phyloP scores from a whole-genome alignment of 2,329 filamentous ascomycete genomes.

The Podosphaera fusca region DNA sequence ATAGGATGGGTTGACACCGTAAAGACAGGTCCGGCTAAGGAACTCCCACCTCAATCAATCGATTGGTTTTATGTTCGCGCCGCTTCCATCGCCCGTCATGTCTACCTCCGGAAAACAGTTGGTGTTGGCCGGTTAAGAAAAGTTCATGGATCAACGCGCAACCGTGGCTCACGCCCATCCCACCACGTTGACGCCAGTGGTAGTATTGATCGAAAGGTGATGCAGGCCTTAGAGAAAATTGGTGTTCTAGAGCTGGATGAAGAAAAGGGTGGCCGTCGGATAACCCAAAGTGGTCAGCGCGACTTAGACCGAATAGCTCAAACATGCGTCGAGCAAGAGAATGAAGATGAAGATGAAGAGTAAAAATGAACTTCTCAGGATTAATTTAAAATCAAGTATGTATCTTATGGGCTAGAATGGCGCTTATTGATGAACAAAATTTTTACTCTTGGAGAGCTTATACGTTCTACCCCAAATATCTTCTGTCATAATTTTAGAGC shows the following conservation, averaged over 20 bases:
- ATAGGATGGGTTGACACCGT: slow-evolving; percentile 97
- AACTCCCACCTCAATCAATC: slow-evolving; percentile 92
- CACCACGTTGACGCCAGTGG: slow-evolving; percentile 93
- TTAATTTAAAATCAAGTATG: no score
- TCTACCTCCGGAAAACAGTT: slow-evolving; percentile 98
- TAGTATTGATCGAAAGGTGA: slow-evolving; percentile 88
- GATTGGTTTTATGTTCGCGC: slow-evolving; percentile 93
- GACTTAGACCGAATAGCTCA: slow-evolving; percentile 89
- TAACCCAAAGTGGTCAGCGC: slow-evolving; percentile 94
- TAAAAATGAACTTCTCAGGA: slow-evolving; percentile 19
- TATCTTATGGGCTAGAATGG: no score
- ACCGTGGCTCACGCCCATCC: slow-evolving; percentile 76
- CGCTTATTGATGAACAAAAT: no score
- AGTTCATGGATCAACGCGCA: slow-evolving; percentile 90
- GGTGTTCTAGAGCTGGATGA: slow-evolving; percentile 93
- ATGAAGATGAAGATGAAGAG: slow-evolving; percentile 47
- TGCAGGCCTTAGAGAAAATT: slow-evolving; percentile 98
- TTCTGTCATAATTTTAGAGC: no score
- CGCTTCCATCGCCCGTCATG: slow-evolving; percentile 85
- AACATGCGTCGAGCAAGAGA: slow-evolving; percentile 52
- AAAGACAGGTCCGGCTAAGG: slow-evolving; percentile 91
- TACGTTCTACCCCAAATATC: no score
- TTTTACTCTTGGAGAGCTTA: no score
- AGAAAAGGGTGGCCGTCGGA: slow-evolving; percentile 94
- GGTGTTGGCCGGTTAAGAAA: slow-evolving; percentile 95